Base-by-base conservation (phyloP, 139 green algal species). In the Marvania coccoides region DNA sequence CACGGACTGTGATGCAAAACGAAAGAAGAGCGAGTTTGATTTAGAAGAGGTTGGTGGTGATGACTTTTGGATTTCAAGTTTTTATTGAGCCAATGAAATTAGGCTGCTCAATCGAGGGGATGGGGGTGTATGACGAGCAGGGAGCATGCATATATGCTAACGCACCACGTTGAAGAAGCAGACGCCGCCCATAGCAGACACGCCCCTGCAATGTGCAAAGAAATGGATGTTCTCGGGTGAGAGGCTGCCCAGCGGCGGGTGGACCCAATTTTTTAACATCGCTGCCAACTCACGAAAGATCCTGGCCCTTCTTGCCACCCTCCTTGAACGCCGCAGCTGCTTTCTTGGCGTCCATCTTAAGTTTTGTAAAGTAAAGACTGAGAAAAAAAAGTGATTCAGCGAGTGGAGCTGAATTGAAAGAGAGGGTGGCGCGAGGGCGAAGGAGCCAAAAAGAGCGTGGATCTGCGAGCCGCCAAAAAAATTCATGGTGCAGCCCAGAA, bases 131-230 rank as follows among this genome's bases (percentile, higher is more conserved):
- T n/a, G n/a, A n/a, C n/a, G n/a, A n/a, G n/a, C n/a, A n/a, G n/a
- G n/a, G n/a, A n/a, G n/a, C n/a, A n/a, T n/a, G n/a, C n/a, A n/a
- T n/a, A n/a, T n/a, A n/a, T n/a, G n/a, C n/a, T n/a, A n/a, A 59
- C 48, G 35, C 37, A 59, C 46, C 13, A 93, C 58, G 67, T 89
- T 90, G 81, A 93, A 93, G 73, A 87, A 91, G 53, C 69, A 72
- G 6, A 92, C 85, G 48, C 86, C 86, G 56, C 86, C 86, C 78
- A 91, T 75, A 48, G 83, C 86, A 31, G 47, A 68, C 65, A 90
- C 74, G 34, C 81, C 47, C 61, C 62, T 69, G 6, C 0, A 42
- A n/a, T 3, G 7, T 47, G 1, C 23, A 47, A 19, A 51, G 14
- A 7, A 19, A 7, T 47, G 34, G 29, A 47, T 12, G 14, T 62